These are phyloP conservation scores for Nigrospora sphaerica DNA, from an alignment of 2,329 filamentous ascomycete species.

Conservation along the genomic window DNA sequence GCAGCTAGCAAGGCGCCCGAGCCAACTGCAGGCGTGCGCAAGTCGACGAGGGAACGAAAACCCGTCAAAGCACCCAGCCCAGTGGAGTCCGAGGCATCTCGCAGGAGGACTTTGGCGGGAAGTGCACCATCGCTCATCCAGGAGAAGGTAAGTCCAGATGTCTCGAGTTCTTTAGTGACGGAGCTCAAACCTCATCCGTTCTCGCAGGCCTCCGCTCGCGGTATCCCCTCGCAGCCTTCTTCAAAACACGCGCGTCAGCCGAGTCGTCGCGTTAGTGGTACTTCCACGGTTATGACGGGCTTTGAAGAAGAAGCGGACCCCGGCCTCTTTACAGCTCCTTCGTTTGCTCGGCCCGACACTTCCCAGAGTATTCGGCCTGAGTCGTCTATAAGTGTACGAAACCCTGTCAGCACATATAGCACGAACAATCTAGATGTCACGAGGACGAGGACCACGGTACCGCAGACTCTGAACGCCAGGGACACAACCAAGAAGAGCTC, in stretches of 20 bases:
- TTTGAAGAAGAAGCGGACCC: constrained; percentile 10
- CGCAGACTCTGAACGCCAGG: constrained; percentile 33
- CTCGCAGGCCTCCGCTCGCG: constrained; percentile 24
- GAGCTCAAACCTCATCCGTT: constrained; percentile 8
- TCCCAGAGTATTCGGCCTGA: constrained; percentile 34
- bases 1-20: neutral
- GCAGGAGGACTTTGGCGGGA: constrained; percentile 55
- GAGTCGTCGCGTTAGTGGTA: constrained; percentile 42
- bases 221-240: constrained; percentile 19
- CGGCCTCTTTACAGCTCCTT: neutral
- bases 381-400: constrained; percentile 33
- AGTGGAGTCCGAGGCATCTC: constrained; percentile 42
- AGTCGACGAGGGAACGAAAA: constrained; percentile 69
- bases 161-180: neutral
- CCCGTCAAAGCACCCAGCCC: constrained; percentile 44
- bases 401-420: constrained; percentile 21
- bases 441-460: constrained; percentile 48
- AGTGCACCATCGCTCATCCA: constrained; percentile 35
- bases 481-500: constrained; percentile 26
- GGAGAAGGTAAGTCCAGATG: constrained; percentile 28
- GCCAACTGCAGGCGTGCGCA: constrained; percentile 29
- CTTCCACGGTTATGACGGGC: constrained; percentile 29
- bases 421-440: constrained; percentile 38
- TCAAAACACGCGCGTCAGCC: constrained; percentile 22
- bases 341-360: constrained; percentile 25